A percentile compares a stretch with the other conserved stretches of the same genome.
Conservation (phyloP, 2,329 filamentous ascomycete genomes). For the Celoporthe dispersa region DNA sequence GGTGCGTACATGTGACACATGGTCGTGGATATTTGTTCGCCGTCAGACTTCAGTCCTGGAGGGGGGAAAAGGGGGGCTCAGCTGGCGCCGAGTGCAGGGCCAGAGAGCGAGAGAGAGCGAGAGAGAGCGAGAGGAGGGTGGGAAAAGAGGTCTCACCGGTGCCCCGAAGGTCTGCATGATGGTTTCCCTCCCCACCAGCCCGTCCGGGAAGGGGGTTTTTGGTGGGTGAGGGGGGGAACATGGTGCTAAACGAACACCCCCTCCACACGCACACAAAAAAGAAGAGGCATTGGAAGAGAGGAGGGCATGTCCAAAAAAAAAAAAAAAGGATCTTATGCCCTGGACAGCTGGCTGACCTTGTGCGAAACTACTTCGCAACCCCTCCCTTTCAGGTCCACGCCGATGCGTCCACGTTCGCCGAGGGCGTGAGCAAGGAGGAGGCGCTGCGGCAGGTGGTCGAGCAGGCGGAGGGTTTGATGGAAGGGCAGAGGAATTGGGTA, state of each 20-base stretch:
- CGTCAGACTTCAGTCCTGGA: not conserved
- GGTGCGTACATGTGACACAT: not conserved
- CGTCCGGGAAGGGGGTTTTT: no score
- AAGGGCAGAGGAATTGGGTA: conserved; percentile 81
- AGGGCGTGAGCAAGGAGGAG: conserved; percentile 69
- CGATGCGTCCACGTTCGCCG: conserved; percentile 74
- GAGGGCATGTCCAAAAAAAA: not conserved
- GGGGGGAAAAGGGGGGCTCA: not conserved
- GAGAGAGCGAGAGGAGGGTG: no score
- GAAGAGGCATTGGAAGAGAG: not conserved
- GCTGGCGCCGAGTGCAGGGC: not conserved
- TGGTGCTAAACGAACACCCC: not conserved
- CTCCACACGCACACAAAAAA: not conserved
- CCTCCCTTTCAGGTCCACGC: conserved; percentile 66
- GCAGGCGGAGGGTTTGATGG: conserved; percentile 70
- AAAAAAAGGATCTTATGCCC: not conserved
- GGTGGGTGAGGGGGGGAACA: not conserved
- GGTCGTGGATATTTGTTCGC: not conserved
- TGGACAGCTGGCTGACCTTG: not conserved
- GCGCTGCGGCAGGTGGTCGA: conserved; percentile 76
- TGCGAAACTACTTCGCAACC: no score
- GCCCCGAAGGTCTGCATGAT: not conserved
- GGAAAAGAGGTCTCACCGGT: not conserved
- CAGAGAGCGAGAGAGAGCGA: not conserved
- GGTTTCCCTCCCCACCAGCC: no score